Evolutionary conservation across 2,329 filamentous ascomycete species (phyloP).

Genomic region (Aspergillus brasiliensis): DNA sequence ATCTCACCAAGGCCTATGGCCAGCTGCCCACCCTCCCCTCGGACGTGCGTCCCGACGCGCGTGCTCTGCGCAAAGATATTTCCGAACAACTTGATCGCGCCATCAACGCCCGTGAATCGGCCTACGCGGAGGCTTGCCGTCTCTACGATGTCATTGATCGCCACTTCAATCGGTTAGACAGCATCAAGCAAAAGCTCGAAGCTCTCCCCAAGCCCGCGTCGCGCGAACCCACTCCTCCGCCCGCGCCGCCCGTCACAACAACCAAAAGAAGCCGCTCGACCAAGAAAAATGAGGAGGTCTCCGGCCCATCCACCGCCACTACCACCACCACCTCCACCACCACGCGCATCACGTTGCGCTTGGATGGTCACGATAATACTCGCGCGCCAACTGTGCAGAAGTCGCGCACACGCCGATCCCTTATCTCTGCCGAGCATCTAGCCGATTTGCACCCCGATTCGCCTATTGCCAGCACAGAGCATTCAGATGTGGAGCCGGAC

Average conservation of each 20-base stretch:
- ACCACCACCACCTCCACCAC: no score
- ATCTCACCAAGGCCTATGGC: conserved; percentile 47
- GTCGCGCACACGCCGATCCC: conserved; percentile 40
- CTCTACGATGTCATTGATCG: conserved; percentile 60
- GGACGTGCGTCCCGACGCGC: conserved; percentile 54
- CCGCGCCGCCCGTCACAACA: conserved; percentile 26
- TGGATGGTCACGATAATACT: conserved; percentile 34
- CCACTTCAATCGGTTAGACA: conserved; percentile 58
- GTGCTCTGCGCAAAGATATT: conserved; percentile 57
- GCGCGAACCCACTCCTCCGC: conserved; percentile 60
- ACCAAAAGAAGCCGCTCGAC: conserved; percentile 43
- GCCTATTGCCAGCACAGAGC: conserved; percentile 50
- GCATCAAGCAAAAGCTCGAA: conserved; percentile 64
- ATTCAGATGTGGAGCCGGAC: conserved; percentile 45
- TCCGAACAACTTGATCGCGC: conserved; percentile 58
- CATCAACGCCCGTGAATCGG: conserved; percentile 57
- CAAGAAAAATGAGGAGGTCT: conserved; percentile 40
- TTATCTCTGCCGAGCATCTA: conserved; percentile 39
- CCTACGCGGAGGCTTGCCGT: conserved; percentile 58
- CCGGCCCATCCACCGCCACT: conserved; percentile 31
- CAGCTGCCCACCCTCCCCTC: conserved; percentile 54
- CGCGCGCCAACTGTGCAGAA: conserved; percentile 30
- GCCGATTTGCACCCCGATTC: conserved; percentile 46
- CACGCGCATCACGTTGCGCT: conserved; percentile 46
- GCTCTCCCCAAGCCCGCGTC: conserved; percentile 63